These are phyloP conservation scores for Agaricales sp. DNA, from an alignment of 1,284 basidiomycete species.

Conservation along the genomic window DNA sequence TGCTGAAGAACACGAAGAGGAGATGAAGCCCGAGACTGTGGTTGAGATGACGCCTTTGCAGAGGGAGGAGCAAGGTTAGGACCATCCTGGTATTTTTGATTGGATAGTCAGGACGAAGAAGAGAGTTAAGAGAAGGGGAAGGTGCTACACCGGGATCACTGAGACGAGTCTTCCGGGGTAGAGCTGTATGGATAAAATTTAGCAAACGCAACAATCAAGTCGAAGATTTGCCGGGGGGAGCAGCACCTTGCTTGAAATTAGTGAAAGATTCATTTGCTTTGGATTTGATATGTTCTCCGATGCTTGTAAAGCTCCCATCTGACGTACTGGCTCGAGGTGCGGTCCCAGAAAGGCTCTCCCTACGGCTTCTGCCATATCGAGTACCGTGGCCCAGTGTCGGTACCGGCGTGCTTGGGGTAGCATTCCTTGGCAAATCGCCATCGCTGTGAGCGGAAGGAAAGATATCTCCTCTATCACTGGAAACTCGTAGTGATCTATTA, in stretches of 20 bases:
- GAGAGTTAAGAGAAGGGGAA: neutral
- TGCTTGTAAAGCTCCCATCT: neutral
- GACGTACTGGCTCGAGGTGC: neutral
- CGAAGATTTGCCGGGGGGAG: too few species aligned
- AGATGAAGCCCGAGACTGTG: neutral
- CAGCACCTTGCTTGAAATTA: neutral
- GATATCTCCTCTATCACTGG: neutral
- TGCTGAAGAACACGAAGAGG: constrained; percentile 1
- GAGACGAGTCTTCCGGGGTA: neutral
- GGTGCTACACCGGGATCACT: neutral
- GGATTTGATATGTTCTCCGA: neutral
- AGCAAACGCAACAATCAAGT: too few species aligned
- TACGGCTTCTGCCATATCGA: neutral
- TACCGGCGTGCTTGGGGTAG: too few species aligned
- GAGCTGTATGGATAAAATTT: too few species aligned
- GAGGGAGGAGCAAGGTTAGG: neutral
- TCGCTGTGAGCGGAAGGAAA: neutral
- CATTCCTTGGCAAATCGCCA: neutral
- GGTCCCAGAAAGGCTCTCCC: neutral
- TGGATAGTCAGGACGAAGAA: neutral
- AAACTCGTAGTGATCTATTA: neutral
- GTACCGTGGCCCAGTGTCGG: too few species aligned
- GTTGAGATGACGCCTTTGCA: neutral
- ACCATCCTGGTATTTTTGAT: neutral
- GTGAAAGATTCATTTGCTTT: neutral